phyloP scores from a whole-genome alignment of 2,329 filamentous ascomycete genomes.

The Fusarium xyrophilum region DNA sequence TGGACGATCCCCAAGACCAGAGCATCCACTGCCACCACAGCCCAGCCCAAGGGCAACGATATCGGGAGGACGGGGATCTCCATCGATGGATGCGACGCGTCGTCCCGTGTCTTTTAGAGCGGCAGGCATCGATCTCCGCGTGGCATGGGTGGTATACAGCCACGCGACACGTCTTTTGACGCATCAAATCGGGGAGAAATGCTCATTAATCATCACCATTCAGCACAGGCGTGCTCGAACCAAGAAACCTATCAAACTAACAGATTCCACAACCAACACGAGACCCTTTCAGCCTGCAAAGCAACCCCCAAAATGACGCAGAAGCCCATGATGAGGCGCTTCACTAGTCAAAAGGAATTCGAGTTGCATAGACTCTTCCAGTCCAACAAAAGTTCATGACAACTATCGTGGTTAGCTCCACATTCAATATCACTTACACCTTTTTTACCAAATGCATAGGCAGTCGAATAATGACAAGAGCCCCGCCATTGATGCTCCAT shows the following conservation, averaged over 20 bases:
- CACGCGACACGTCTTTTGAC: background rate
- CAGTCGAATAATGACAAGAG: slow-evolving; percentile 9
- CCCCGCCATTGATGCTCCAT: slow-evolving; percentile 20
- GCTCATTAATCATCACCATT: background rate
- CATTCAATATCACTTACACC: background rate
- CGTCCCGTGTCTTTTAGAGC: background rate
- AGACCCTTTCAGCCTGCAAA: background rate
- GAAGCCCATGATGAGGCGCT: slow-evolving; percentile 3
- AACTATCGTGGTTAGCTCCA: slow-evolving; percentile 1
- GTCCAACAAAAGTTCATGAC: slow-evolving; percentile 20
- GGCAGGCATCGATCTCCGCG: slow-evolving; percentile 8
- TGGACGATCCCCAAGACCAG: slow-evolving; percentile 6
- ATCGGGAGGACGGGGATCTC: slow-evolving; percentile 1
- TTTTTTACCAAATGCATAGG: slow-evolving; percentile 9
- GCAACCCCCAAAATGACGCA: slow-evolving; percentile 13
- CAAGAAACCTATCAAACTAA: slow-evolving; percentile 1
- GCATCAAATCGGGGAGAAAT: background rate
- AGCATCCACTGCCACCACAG: slow-evolving; percentile 10
- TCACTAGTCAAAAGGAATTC: background rate
- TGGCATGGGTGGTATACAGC: slow-evolving; percentile 2
- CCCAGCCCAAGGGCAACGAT: background rate
- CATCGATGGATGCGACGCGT: slow-evolving; percentile 8
- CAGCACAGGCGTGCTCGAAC: background rate
- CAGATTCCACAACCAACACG: background rate
- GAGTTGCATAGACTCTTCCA: slow-evolving; percentile 7